phyloP scores from a whole-genome alignment of 2,329 filamentous ascomycete species.

The Capronia americana region DNA sequence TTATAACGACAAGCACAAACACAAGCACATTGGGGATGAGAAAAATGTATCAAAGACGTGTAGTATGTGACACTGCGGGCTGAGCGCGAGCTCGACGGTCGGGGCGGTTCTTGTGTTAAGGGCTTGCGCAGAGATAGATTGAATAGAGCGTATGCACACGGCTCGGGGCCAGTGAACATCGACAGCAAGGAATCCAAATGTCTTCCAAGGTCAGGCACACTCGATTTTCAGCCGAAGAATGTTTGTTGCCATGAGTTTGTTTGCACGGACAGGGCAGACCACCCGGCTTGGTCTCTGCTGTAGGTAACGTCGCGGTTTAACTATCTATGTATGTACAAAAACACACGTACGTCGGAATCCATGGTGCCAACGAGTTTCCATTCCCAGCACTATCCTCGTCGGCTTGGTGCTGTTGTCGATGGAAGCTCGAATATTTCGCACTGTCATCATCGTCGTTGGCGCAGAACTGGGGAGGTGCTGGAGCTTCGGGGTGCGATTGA shows the following conservation, averaged over 20 bases:
- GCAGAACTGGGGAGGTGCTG: not conserved
- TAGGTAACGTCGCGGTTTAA: not conserved
- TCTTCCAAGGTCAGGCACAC: not conserved
- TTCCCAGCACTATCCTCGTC: not conserved
- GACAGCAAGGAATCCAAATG: not conserved
- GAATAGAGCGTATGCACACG: not conserved
- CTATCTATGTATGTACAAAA: not conserved
- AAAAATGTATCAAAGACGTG: not conserved
- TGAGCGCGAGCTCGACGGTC: not conserved
- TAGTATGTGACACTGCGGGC: not conserved
- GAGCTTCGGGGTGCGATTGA: not conserved
- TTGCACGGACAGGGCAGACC: no score
- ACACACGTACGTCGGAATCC: not conserved
- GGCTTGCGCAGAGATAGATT: not conserved
- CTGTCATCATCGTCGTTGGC: not conserved
- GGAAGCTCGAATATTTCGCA: not conserved
- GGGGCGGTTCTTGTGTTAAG: not conserved
- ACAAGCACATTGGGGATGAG: not conserved
- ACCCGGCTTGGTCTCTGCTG: no score
- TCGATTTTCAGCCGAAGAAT: not conserved
- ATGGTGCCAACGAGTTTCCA: not conserved
- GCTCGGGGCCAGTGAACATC: not conserved
- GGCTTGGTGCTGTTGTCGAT: not conserved
- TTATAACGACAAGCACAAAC: not conserved
- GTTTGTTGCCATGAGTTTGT: not conserved